Evolutionary conservation across 805 yeast genomes (phyloP).

Genomic region (Jamesozyma spencerorum): DNA sequence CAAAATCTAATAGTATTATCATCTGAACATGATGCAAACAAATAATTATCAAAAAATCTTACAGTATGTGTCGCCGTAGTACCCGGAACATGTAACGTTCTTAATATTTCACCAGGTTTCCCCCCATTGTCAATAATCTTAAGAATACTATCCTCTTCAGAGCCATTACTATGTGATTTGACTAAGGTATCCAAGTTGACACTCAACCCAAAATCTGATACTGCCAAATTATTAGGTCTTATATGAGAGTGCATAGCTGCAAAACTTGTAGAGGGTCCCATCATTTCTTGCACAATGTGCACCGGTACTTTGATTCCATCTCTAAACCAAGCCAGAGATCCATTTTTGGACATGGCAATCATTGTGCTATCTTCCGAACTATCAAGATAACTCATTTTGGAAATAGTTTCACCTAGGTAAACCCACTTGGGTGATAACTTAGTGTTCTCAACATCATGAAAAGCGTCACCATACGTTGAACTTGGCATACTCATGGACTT

Average conservation of each 20-base stretch:
- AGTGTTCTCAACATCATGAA: slow-evolving; percentile 37
- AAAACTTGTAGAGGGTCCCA: slow-evolving; percentile 27
- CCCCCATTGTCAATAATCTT: slow-evolving; percentile 27
- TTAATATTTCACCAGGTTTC: slow-evolving; percentile 24
- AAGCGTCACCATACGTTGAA: slow-evolving; percentile 67
- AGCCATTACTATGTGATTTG: slow-evolving; percentile 24
- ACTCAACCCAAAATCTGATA: slow-evolving; percentile 26
- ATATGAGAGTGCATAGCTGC: slow-evolving; percentile 24
- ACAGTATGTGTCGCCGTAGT: slow-evolving; percentile 26
- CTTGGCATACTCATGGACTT: slow-evolving; percentile 12
- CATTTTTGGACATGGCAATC: slow-evolving; percentile 26
- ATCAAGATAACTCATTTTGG: slow-evolving; percentile 20
- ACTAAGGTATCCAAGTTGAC: slow-evolving; percentile 22
- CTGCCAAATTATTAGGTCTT: slow-evolving; percentile 15
- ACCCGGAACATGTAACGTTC: slow-evolving; percentile 24
- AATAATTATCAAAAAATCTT: slow-evolving; percentile 25
- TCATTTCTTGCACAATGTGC: slow-evolving; percentile 26
- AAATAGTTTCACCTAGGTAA: slow-evolving; percentile 26
- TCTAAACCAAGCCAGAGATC: slow-evolving; percentile 29
- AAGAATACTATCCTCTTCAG: slow-evolving; percentile 24
- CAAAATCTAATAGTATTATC: slow-evolving; percentile 27
- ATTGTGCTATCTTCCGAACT: slow-evolving; percentile 33
- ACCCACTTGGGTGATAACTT: slow-evolving; percentile 22
- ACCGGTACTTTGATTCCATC: slow-evolving; percentile 26
- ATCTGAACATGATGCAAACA: slow-evolving; percentile 28